Conservation (phyloP, 164 flowering plant genomes). For the Litsea cubeba region DNA sequence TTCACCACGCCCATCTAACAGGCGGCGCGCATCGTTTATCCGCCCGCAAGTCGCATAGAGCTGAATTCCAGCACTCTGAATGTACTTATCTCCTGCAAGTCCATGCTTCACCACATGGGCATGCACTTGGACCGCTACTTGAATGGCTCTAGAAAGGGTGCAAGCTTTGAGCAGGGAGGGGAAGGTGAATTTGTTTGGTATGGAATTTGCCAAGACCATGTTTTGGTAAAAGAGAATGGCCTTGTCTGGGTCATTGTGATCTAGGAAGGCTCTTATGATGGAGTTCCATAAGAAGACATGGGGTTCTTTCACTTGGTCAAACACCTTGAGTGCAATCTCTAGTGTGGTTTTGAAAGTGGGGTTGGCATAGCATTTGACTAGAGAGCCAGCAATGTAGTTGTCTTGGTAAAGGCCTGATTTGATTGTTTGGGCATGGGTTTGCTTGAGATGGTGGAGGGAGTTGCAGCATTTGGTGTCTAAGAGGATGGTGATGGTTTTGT, state of each 20-base stretch:
- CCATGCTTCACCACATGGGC: slow-evolving; percentile 43
- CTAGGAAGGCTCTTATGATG: slow-evolving; percentile 38
- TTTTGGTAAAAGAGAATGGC: slow-evolving; percentile 28
- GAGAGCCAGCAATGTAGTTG: slow-evolving; percentile 40
- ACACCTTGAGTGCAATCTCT: slow-evolving; percentile 28
- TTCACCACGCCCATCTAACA: slow-evolving; percentile 27
- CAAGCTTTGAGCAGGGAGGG: slow-evolving; percentile 48
- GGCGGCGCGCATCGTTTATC: slow-evolving; percentile 24
- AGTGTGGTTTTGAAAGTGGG: slow-evolving; percentile 18
- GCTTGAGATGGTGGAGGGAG: slow-evolving; percentile 38
- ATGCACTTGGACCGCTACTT: slow-evolving; percentile 45
- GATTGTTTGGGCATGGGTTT: slow-evolving; percentile 36
- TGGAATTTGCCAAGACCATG: slow-evolving; percentile 31
- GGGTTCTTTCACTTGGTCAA: slow-evolving; percentile 28
- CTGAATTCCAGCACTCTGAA: slow-evolving; percentile 45
- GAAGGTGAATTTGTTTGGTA: slow-evolving; percentile 45
- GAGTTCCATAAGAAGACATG: slow-evolving; percentile 49
- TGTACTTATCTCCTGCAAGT: slow-evolving; percentile 28
- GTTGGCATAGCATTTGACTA: slow-evolving; percentile 40
- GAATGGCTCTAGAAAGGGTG: slow-evolving; percentile 11
- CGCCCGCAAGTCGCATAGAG: slow-evolving; percentile 40
- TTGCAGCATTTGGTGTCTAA: slow-evolving; percentile 39
- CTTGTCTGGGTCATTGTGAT: slow-evolving; percentile 25
- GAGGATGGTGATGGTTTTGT: slow-evolving; percentile 29
- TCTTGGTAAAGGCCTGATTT: slow-evolving; percentile 33